Percentiles rank a stretch among this genome's conserved stretches.
Conservation (phyloP, 768 basidiomycete species). For the Mycena indigotica region DNA sequence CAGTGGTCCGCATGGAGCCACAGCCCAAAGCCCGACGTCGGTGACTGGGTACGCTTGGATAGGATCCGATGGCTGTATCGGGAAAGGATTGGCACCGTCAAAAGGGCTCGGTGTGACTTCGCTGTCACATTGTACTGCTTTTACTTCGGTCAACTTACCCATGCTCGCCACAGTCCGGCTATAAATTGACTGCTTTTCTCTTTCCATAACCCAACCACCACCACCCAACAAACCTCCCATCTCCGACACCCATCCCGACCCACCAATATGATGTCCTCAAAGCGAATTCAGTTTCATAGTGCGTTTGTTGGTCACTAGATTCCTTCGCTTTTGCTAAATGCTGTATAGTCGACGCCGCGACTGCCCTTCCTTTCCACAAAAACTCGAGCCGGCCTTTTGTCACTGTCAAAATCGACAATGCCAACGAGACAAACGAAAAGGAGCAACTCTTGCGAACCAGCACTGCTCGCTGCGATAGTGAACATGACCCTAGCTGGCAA, state of each 20-base stretch:
- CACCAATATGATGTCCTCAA: neutral
- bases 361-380: neutral
- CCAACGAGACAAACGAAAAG: neutral
- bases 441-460: neutral
- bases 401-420: neutral
- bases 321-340: neutral
- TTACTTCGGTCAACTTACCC: neutral
- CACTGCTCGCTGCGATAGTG: neutral
- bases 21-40: neutral
- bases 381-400: neutral
- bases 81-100: neutral
- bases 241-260: neutral
- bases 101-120: neutral
- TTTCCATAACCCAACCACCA: neutral
- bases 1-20: no score
- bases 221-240: neutral
- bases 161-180: neutral
- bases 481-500: neutral
- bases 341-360: neutral
- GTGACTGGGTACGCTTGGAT: neutral
- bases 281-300: constrained; percentile 1
- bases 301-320: neutral
- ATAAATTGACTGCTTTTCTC: neutral
- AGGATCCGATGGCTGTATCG: neutral
- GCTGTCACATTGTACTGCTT: neutral